Evolutionary conservation across 805 yeast genomes (phyloP).

Genomic region (Lachancea waltii): DNA sequence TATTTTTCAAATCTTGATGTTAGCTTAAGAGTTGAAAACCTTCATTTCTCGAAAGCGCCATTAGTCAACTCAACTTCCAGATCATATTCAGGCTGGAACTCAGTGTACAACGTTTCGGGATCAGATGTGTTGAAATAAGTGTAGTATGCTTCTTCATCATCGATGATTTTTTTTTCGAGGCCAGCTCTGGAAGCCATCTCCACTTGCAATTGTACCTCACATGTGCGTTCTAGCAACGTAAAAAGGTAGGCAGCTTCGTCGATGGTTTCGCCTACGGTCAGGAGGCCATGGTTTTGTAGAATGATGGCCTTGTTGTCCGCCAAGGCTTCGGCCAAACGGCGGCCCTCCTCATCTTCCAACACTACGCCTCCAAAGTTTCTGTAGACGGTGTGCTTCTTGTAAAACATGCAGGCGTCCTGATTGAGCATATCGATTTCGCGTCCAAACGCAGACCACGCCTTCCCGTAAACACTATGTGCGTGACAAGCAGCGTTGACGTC

Average conservation of each 20-base stretch:
- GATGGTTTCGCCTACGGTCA: constrained; percentile 63
- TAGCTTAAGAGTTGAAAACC: not conserved
- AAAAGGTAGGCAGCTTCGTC: constrained; percentile 67
- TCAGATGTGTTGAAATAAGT: constrained; percentile 54
- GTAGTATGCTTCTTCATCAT: constrained; percentile 58
- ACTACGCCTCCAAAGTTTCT: constrained; percentile 73
- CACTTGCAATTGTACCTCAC: constrained; percentile 57
- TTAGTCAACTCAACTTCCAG: constrained; percentile 32
- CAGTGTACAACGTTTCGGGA: constrained; percentile 61
- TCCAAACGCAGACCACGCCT: constrained; percentile 58
- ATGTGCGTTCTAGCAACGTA: constrained; percentile 53
- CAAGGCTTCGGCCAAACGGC: constrained; percentile 50
- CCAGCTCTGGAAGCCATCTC: constrained; percentile 47
- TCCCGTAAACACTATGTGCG: constrained; percentile 56
- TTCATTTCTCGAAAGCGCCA: constrained; percentile 17
- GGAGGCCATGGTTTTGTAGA: constrained; percentile 62
- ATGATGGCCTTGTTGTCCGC: constrained; percentile 53
- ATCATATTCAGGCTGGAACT: constrained; percentile 62
- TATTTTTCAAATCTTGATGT: no score
- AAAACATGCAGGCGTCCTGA: constrained; percentile 66
- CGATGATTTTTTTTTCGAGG: constrained; percentile 37
- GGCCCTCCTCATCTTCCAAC: constrained; percentile 54
- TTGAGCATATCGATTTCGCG: constrained; percentile 65
- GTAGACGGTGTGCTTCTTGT: constrained; percentile 60
- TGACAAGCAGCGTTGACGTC: constrained; percentile 67